Evolutionary conservation across 352 stramenopile genomes (phyloP).

Genomic region (Phytophthora rubi): DNA sequence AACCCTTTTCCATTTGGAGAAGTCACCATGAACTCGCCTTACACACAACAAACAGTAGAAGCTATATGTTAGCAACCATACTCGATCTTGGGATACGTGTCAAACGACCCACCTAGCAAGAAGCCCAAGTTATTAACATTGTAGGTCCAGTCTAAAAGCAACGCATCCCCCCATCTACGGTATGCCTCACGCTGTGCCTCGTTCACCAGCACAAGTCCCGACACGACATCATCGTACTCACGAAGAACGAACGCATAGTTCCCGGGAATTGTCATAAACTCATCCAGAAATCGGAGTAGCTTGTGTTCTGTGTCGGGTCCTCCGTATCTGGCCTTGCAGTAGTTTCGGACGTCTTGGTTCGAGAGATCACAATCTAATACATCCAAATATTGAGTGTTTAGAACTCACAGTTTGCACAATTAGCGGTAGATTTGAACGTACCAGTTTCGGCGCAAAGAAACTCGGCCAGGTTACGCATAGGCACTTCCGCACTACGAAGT

Average conservation of each 20-base stretch:
- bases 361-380: constrained; percentile 9
- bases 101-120: not conserved
- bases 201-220: constrained; percentile 18
- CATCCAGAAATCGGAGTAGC: not conserved
- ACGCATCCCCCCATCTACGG: constrained; percentile 15
- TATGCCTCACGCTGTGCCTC: constrained; percentile 2
- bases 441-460: not conserved
- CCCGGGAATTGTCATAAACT: not conserved
- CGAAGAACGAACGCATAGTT: constrained; percentile 13
- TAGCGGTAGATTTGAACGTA: not conserved
- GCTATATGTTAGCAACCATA: not conserved
- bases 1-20: constrained; percentile 11
- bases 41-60: not conserved
- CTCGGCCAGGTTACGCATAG: constrained; percentile 6
- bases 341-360: constrained; percentile 10
- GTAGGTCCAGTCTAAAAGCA: constrained; percentile 13
- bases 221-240: constrained; percentile 1
- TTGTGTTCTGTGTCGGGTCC: constrained; percentile 3
- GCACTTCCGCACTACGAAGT: not conserved
- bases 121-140: constrained; percentile 15
- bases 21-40: constrained; percentile 17
- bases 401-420: no score
- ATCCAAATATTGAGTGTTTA: not conserved
- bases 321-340: constrained; percentile 7
- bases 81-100: not conserved